phyloP scores from a whole-genome alignment of 805 yeast genomes.

The Lachancea thermotolerans region DNA sequence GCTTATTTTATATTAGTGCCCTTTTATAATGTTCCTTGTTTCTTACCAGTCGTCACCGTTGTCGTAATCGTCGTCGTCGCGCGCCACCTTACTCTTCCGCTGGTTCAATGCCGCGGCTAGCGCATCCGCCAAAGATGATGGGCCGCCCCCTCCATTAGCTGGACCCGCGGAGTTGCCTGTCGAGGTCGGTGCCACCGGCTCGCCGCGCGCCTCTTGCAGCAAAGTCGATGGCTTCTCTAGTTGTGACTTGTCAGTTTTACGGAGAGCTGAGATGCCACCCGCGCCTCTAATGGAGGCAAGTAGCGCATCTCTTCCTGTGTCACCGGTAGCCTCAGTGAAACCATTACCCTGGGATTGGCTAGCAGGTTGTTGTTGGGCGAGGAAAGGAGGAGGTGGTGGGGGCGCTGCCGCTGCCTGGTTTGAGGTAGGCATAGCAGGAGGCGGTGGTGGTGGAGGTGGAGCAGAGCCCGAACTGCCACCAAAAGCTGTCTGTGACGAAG shows the following conservation, averaged over 20 bases:
- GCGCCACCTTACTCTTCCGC: constrained; percentile 83
- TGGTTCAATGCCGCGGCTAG: constrained; percentile 77
- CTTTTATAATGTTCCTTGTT: neutral
- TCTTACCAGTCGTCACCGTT: constrained; percentile 69
- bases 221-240: constrained; percentile 72
- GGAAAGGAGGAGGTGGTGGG: constrained; percentile 16
- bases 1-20: neutral
- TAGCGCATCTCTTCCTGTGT: constrained; percentile 67
- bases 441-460: constrained; percentile 15
- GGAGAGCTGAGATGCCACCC: constrained; percentile 61
- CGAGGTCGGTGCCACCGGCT: constrained; percentile 33
- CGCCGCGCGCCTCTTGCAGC: constrained; percentile 67
- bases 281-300: constrained; percentile 82
- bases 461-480: too few relatives aligned
- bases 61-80: constrained; percentile 84
- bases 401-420: constrained; percentile 11
- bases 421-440: constrained; percentile 12
- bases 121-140: constrained; percentile 76
- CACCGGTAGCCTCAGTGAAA: constrained; percentile 34
- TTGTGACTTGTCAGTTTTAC: constrained; percentile 75
- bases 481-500: too few relatives aligned
- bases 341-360: constrained; percentile 3
- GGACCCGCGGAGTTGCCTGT: constrained; percentile 34
- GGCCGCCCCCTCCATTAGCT: constrained; percentile 43
- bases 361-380: constrained; percentile 11